Evolutionary conservation across 306 rosid genomes (phyloP).

Genomic region (Gastrolobium bilobum): DNA sequence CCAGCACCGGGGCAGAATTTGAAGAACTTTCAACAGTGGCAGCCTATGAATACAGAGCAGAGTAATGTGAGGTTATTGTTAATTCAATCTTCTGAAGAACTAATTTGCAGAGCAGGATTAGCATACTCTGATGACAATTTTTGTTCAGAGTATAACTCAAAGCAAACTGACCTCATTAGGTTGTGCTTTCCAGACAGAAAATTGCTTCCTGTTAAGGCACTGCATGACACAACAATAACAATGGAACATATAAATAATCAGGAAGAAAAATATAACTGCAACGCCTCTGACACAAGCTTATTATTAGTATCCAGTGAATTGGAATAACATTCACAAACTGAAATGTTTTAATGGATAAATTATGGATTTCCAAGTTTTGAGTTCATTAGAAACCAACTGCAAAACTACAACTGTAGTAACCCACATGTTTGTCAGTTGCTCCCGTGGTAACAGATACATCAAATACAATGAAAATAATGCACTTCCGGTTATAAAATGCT

Average conservation of each 20-base stretch:
- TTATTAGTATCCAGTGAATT: neutral
- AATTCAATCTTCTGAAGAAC: slow-evolving; percentile 18
- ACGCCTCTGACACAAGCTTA: slow-evolving; percentile 20
- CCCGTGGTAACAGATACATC: neutral
- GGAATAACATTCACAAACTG: neutral
- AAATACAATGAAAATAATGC: slow-evolving; percentile 4
- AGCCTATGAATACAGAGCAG: slow-evolving; percentile 54
- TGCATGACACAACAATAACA: slow-evolving; percentile 52
- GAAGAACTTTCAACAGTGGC: slow-evolving; percentile 58
- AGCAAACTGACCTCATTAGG: slow-evolving; percentile 55
- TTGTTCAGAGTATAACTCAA: slow-evolving; percentile 11
- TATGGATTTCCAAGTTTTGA: neutral
- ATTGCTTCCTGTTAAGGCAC: slow-evolving; percentile 63
- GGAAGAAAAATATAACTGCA: slow-evolving; percentile 22
- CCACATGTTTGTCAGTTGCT: slow-evolving; percentile 23
- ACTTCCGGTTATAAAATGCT: slow-evolving; percentile 20
- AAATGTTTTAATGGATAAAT: neutral
- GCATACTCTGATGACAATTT: neutral
- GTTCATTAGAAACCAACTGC: neutral
- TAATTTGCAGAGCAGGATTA: slow-evolving; percentile 30
- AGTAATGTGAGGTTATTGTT: slow-evolving; percentile 2
- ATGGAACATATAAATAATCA: slow-evolving; percentile 30
- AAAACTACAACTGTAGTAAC: neutral
- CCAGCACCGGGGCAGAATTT: slow-evolving; percentile 69
- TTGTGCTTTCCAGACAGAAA: slow-evolving; percentile 60